These are phyloP conservation scores for Lentinula lateritia DNA, from an alignment of 768 basidiomycete species.

Conservation along the genomic window DNA sequence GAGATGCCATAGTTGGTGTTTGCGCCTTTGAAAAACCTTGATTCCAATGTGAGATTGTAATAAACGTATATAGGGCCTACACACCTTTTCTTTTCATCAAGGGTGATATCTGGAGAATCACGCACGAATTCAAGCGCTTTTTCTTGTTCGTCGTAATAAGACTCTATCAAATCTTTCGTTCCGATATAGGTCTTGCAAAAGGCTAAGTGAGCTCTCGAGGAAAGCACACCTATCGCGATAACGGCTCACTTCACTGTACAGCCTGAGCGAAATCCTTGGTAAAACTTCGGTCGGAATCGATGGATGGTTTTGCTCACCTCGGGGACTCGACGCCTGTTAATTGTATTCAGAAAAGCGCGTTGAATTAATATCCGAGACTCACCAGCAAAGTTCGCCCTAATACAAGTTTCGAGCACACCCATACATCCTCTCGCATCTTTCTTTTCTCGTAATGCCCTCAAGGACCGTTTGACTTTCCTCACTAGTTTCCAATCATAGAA, in stretches of 20 bases:
- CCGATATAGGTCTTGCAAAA: constrained; percentile 75
- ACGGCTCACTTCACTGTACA: constrained; percentile 85
- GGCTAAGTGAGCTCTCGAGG: constrained; percentile 10
- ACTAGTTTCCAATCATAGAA: constrained; percentile 93
- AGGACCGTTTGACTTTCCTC: constrained; percentile 71
- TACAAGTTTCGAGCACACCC: constrained; percentile 86
- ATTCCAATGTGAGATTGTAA: background rate
- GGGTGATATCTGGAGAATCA: constrained; percentile 61
- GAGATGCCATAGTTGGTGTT: constrained; percentile 87
- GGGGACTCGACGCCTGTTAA: constrained; percentile 57
- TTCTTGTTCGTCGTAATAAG: constrained; percentile 77
- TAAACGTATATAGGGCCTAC: background rate
- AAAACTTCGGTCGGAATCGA: constrained; percentile 3
- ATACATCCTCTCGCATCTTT: constrained; percentile 83
- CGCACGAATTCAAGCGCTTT: constrained; percentile 72
- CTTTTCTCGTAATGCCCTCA: constrained; percentile 63
- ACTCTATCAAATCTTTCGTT: constrained; percentile 86
- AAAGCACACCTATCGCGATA: constrained; percentile 3
- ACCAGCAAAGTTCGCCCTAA: constrained; percentile 90
- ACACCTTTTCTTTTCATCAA: constrained; percentile 80
- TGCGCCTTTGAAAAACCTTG: constrained; percentile 77
- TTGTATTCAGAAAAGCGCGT: background rate
- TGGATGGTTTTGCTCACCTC: constrained; percentile 34
- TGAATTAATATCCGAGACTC: background rate
- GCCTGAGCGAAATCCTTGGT: constrained; percentile 29